Base-by-base conservation (phyloP, 768 basidiomycete species). In the Russula compacta region DNA sequence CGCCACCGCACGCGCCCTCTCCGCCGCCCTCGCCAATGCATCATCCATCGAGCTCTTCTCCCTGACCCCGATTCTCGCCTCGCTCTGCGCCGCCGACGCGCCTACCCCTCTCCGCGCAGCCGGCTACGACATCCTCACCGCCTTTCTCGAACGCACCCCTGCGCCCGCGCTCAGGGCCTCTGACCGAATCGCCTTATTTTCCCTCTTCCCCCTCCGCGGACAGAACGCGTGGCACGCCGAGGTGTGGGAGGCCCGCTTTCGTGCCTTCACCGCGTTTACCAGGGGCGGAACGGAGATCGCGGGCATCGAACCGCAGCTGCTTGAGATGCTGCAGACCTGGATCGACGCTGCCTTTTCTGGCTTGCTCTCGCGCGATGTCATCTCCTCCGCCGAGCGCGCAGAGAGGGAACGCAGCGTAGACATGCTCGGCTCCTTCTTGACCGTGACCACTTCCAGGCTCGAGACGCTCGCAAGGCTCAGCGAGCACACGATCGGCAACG, bases 111-210 rank as follows among this genome's bases (percentile, higher is more conserved):
- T 90, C 4, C 87, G 88, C 67, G 80, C 80, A 8, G 79, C 83
- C 0, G 89, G 89, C 0, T 88, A 78, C 65, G 89, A 91, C 59
- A 82, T 89, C 62, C 75, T 90, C 54, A 76, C 84, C 14, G 79
- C 85, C 3, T 91, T 85, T 69, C 83, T 82, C 74, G 82, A 86
- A 67, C 83, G 84, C 68, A 74, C 71, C 21, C 82, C 83, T 55
- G 74, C 78, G 1, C 67, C 75, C 21, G 67, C 69, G 21, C 72
- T 83, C 21, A 72, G 74, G 1, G 84, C 82, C 2, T 75, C 82
- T 1, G 87, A 90, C 60, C 76, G 83, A 32, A 71, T 87, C 10
- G 75, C 83, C 0, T 85, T 83, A 61, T 82, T 89, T 55, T 80
- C 84, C 15, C 73, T 89, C 36, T 84, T 91, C 69, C 73, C 82